These are phyloP conservation scores for Xanthoceras sorbifolium DNA, from an alignment of 345 rosid species.

Conservation along the genomic window DNA sequence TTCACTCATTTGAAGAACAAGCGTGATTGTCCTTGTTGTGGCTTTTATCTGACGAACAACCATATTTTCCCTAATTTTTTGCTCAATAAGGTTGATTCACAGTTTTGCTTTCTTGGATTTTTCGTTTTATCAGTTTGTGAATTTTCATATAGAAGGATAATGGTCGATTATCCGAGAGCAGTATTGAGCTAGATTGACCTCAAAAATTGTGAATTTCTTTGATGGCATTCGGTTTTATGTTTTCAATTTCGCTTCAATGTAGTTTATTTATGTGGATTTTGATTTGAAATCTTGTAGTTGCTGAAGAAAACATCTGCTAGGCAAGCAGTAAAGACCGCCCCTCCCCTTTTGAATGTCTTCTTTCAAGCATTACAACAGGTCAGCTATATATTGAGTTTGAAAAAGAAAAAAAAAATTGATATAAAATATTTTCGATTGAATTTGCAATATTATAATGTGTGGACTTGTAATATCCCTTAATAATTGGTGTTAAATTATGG, in stretches of 20 bases:
- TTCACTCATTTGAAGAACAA: slow-evolving; percentile 49
- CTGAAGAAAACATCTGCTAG: slow-evolving; percentile 51
- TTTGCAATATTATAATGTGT: too few relatives aligned
- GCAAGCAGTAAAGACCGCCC: slow-evolving; percentile 39
- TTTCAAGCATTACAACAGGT: slow-evolving; percentile 52
- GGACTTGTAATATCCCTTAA: neutral
- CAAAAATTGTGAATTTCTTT: too few relatives aligned
- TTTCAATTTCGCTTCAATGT: neutral
- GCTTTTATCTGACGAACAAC: slow-evolving; percentile 38
- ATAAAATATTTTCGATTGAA: neutral
- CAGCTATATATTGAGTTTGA: slow-evolving; percentile 13
- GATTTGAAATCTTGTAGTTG: slow-evolving; percentile 34
- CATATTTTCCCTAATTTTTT: slow-evolving; percentile 55
- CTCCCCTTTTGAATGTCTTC: slow-evolving; percentile 50
- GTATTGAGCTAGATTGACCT: too few relatives aligned
- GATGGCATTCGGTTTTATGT: too few relatives aligned
- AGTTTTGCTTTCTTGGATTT: neutral
- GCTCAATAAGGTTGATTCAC: slow-evolving; percentile 46
- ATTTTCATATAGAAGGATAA: neutral
- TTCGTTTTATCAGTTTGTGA: neutral
- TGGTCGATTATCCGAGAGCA: neutral
- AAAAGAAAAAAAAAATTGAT: neutral
- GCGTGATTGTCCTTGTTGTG: slow-evolving; percentile 62
- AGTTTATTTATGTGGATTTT: neutral
- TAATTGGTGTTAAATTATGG: neutral